Conservation (phyloP, 2,329 filamentous ascomycete genomes). For the Alternaria atra region DNA sequence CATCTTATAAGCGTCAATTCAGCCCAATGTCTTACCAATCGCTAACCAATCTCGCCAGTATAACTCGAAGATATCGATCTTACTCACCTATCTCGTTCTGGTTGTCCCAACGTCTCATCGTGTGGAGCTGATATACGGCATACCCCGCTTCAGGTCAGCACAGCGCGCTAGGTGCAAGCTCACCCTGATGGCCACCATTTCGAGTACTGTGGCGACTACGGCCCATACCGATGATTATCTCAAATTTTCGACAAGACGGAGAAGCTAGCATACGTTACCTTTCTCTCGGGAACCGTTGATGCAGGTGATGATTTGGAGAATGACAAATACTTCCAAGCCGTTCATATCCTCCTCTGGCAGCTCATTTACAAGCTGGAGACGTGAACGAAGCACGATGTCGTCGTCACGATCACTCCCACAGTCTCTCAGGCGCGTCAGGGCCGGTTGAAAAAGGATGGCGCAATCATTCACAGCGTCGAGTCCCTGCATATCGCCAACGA, state of each 20-base stretch:
- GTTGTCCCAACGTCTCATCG: not conserved
- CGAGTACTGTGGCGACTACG: not conserved
- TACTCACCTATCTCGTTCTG: not conserved
- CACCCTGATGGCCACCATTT: not conserved
- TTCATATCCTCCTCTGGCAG: conserved; percentile 44
- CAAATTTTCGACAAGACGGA: not conserved
- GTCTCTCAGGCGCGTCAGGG: conserved; percentile 30
- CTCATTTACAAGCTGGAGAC: conserved; percentile 38
- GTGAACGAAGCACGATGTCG: conserved; percentile 31
- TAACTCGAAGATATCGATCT: not conserved
- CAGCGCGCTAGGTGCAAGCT: not conserved
- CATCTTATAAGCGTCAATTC: too few species aligned
- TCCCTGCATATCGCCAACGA: conserved; percentile 28
- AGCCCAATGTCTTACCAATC: too few species aligned
- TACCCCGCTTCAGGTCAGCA: not conserved
- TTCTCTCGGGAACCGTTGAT: conserved; percentile 31
- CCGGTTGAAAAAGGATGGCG: conserved; percentile 36
- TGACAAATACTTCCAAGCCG: conserved; percentile 41
- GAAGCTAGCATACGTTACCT: conserved; percentile 38
- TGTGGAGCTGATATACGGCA: not conserved
- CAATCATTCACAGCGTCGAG: conserved; percentile 37
- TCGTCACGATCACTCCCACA: conserved; percentile 40
- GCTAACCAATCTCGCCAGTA: not conserved
- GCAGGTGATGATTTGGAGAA: conserved; percentile 31
- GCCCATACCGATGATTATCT: not conserved